Base-by-base conservation (phyloP, 306 rosid species). In the Carpinus fangiana region DNA sequence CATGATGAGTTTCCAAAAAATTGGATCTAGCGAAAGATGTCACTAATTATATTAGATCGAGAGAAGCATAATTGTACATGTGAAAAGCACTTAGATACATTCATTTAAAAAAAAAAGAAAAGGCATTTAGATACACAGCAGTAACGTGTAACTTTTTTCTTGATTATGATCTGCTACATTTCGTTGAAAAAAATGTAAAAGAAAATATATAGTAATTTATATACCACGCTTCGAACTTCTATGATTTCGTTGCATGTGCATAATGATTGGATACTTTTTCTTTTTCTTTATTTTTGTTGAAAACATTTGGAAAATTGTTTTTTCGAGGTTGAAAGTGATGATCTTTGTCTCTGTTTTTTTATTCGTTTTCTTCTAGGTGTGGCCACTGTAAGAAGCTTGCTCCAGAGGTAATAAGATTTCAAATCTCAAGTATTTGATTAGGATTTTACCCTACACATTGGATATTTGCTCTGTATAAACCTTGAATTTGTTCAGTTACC, bases 311-410 rank as follows among this genome's bases (percentile, higher is more conserved):
- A 31, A 2, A n/a, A 38, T 31, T 78, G 21, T 38, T 43, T 8
- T 8, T 5, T 46, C 3, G 0, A 28, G 41, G 26, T 60, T 10
- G 1, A 60, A 60, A 10, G 3, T 60, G 67, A 60, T 60, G 12
- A 23, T 60, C 12, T 8, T 43, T 45, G n/a, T 71, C 21, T 61
- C 51, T 10, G 7, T 34, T 8, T 50, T 20, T 43, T 59, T 13
- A 38, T 31, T 9, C 28, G 47, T 69, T 36, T 23, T 46, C 56
- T 34, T 82, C 51, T 78, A 96, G 99, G 99, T 96, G 98, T 87
- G 97, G 99, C n/a, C 97, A 93, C 89, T 96, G 99, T 74, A 87
- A 90, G 98, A 85, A 81, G 68, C 94, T 96, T 55, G 96, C 92
- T 66, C 99, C 99, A 4, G 99, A 96, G 99, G 99, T 96, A 76